These are phyloP conservation scores for Mallotus japonicus DNA, from an alignment of 441 rosid species.

Conservation along the genomic window DNA sequence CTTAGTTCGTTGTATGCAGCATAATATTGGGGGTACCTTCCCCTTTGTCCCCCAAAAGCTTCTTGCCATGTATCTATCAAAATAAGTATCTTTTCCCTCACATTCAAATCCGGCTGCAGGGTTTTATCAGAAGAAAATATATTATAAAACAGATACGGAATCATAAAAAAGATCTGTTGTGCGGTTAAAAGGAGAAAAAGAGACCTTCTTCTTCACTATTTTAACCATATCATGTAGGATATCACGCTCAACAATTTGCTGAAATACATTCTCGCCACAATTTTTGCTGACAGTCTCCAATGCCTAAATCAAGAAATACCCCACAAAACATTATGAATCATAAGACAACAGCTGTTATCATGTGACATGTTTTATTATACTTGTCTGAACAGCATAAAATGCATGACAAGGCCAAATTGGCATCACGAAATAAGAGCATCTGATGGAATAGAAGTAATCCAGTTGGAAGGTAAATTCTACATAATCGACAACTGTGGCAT, in stretches of 20 bases:
- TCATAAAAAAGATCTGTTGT: constrained; percentile 13
- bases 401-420: neutral
- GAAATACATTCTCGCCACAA: constrained; percentile 82
- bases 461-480: neutral
- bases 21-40: constrained; percentile 81
- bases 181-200: constrained; percentile 14
- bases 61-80: constrained; percentile 98
- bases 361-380: neutral
- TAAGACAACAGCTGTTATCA: constrained; percentile 6
- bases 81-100: constrained; percentile 86
- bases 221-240: constrained; percentile 95
- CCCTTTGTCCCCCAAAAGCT: constrained; percentile 83
- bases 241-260: constrained; percentile 90
- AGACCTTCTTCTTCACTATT: constrained; percentile 92
- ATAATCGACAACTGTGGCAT: neutral
- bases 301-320: constrained; percentile 46
- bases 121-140: constrained; percentile 22
- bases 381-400: neutral
- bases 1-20: constrained; percentile 85
- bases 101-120: constrained; percentile 87
- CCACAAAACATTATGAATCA: constrained; percentile 9
- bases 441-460: neutral
- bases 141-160: neutral
- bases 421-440: neutral
- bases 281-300: constrained; percentile 95